Evolutionary conservation across 2,329 filamentous ascomycete species (phyloP).

Genomic region (Penicillium sp.): DNA sequence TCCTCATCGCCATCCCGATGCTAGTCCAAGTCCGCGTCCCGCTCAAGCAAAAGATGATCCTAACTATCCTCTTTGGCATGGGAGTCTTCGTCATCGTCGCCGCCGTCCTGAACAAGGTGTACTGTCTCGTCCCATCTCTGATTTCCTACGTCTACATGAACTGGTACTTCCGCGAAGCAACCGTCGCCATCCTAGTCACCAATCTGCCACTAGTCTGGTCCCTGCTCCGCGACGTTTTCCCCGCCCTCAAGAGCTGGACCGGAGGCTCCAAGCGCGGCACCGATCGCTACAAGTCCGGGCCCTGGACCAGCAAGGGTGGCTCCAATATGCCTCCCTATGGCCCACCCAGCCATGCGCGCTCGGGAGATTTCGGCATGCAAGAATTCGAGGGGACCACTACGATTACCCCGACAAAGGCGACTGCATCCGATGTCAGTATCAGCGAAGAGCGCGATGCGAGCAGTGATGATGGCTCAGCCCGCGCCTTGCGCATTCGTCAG

Average conservation of each 20-base stretch:
- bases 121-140: constrained; percentile 44
- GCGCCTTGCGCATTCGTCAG: constrained; percentile 40
- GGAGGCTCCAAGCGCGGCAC: constrained; percentile 38
- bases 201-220: constrained; percentile 56
- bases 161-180: constrained; percentile 51
- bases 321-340: constrained; percentile 31
- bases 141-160: constrained; percentile 48
- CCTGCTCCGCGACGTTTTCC: constrained; percentile 51
- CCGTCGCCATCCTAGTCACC: constrained; percentile 50
- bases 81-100: constrained; percentile 51
- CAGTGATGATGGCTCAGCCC: constrained; percentile 39
- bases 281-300: constrained; percentile 35
- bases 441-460: constrained; percentile 34
- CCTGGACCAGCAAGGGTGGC: constrained; percentile 33
- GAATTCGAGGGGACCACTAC: constrained; percentile 30
- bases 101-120: constrained; percentile 52
- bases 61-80: constrained; percentile 46
- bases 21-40: constrained; percentile 43
- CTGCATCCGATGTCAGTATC: constrained; percentile 30
- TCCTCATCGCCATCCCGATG: constrained; percentile 46
- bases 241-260: constrained; percentile 42
- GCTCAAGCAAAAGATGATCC: constrained; percentile 45
- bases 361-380: constrained; percentile 34
- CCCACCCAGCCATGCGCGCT: constrained; percentile 28
- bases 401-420: constrained; percentile 29